A percentile compares a stretch with the other conserved stretches of the same genome.
phyloP scores from a whole-genome alignment of 2,329 filamentous ascomycete genomes.

The Bipolaris victoriae region DNA sequence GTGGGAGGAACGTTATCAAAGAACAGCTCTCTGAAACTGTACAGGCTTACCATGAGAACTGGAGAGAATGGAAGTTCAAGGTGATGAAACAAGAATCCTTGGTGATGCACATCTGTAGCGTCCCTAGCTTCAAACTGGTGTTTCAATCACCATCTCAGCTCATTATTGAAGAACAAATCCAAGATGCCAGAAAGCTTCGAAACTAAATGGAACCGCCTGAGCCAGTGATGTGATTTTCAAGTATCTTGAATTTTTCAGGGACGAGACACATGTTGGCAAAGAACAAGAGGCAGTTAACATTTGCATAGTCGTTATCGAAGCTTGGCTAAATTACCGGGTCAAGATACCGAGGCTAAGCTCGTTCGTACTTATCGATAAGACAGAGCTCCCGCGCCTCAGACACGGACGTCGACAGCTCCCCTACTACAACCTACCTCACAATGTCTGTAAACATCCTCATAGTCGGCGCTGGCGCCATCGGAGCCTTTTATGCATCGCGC shows the following conservation, averaged over 20 bases:
- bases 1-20: not conserved
- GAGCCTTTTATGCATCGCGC: constrained; percentile 74
- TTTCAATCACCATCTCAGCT: too few species aligned
- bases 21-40: not conserved
- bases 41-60: not conserved
- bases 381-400: constrained; percentile 3
- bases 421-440: not conserved
- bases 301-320: not conserved
- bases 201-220: too few species aligned
- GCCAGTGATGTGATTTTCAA: too few species aligned
- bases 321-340: not conserved
- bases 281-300: too few species aligned
- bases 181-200: too few species aligned
- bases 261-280: not conserved
- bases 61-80: not conserved
- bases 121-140: too few species aligned
- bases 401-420: constrained; percentile 4
- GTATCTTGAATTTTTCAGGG: too few species aligned
- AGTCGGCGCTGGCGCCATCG: constrained; percentile 73
- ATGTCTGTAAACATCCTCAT: constrained; percentile 64
- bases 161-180: too few species aligned
- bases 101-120: too few species aligned
- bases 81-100: too few species aligned
- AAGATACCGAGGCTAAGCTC: constrained; percentile 22
- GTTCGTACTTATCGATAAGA: constrained; percentile 4